These are phyloP conservation scores for Plasmodium malariae DNA, from an alignment of 169 alveolate genomes.

Conservation along the genomic window DNA sequence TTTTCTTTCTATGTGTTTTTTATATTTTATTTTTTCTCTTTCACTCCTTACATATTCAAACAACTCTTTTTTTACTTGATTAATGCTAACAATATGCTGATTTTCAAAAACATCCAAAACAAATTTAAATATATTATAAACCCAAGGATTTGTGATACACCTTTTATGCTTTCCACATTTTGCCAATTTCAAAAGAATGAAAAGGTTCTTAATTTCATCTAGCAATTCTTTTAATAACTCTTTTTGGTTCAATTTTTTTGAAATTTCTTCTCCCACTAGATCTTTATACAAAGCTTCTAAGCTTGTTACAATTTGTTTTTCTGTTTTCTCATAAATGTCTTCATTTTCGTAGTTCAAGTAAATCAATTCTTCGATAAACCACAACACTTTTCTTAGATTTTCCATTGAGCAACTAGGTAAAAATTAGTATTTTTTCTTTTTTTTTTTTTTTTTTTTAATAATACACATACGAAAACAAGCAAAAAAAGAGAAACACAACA, in stretches of 20 bases:
- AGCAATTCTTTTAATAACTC: not conserved
- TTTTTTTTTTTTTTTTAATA: not conserved
- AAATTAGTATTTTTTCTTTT: slow-evolving; percentile 8
- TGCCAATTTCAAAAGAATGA: slow-evolving; percentile 24
- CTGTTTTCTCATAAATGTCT: slow-evolving; percentile 20
- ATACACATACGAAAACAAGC: not conserved
- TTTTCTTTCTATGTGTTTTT: not conserved
- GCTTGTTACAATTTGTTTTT: slow-evolving; percentile 2
- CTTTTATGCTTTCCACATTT: slow-evolving; percentile 35
- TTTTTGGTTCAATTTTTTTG: not conserved
- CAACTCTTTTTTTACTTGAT: slow-evolving; percentile 26
- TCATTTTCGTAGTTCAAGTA: slow-evolving; percentile 43
- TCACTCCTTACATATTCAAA: slow-evolving; percentile 12
- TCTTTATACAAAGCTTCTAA: slow-evolving; percentile 9
- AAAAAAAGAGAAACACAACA: not conserved
- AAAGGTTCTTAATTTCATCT: slow-evolving; percentile 3
- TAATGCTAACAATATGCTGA: not conserved
- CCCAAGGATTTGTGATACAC: slow-evolving; percentile 43
- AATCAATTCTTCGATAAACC: slow-evolving; percentile 74
- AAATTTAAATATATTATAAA: slow-evolving; percentile 36
- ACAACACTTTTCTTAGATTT: slow-evolving; percentile 21
- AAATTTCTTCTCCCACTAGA: not conserved
- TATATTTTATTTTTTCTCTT: slow-evolving; percentile 15
- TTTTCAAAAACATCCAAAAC: slow-evolving; percentile 11
- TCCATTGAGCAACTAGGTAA: slow-evolving; percentile 39